Base-by-base conservation (phyloP, 257 asterid species). In the Avicennia marina region DNA sequence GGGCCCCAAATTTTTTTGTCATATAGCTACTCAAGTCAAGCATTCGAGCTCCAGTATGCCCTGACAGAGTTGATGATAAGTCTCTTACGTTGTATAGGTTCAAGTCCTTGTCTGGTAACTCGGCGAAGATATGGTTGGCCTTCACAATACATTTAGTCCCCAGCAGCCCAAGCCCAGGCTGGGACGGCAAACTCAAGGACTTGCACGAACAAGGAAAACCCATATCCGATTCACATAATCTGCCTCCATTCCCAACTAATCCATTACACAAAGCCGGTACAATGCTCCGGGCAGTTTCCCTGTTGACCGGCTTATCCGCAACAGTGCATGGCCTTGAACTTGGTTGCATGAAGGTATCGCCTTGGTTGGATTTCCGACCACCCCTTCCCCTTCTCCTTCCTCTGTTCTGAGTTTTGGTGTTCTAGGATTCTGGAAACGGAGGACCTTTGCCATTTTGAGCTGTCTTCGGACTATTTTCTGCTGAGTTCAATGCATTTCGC, bases 41-140 rank as follows among this genome's bases (percentile, higher is more conserved):
- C 44, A 62, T 43, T 24, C 60, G 7, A 47, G 36, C 56, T 60
- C 55, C 36, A 62, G 53, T 60, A 53, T 50, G 63, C 34, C 34
- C 4, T 29, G 4, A n/a, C n/a, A n/a, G n/a, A n/a, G n/a, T n/a
- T n/a, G n/a, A n/a, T n/a, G n/a, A n/a, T n/a, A 6, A 27, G 27
- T 9, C 62, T 52, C 95, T 86, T 80, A 93, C 99, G 82, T 93
- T 96, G 79, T 93, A 93, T 54, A 89, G 97, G 69, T 78, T 86
- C 69, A 93, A 76, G 68, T 93, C 99, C 83, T 93, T 93, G 76
- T 89, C 74, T 24, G 99, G 97, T 62, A 93, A 70, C 67, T 89
- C 95, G 24, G 96, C 91, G 60, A 84, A 73, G 83, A 93, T 89
- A 83, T 93, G 96, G 79, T 93, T 93, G 54, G 99, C 99, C 82